Evolutionary conservation across 1,284 basidiomycete species (phyloP).

Genomic region (Malassezia dermatis): DNA sequence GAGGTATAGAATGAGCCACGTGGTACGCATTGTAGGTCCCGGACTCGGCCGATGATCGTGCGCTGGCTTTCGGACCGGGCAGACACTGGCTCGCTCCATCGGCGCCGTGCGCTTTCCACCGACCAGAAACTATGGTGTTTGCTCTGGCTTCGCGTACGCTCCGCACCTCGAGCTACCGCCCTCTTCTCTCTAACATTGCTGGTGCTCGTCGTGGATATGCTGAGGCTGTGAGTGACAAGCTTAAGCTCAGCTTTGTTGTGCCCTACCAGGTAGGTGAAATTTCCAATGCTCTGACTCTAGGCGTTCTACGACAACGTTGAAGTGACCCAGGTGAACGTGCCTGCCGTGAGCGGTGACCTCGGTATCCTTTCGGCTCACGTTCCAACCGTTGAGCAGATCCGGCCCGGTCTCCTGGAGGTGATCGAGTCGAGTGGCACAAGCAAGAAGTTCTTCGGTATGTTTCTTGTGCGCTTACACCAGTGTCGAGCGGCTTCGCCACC

Average conservation of each 20-base stretch:
- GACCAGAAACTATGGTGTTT: slow-evolving; percentile 17
- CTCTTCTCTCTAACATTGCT: slow-evolving; percentile 9
- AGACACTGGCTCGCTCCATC: slow-evolving; percentile 1
- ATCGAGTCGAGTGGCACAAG: slow-evolving; percentile 39
- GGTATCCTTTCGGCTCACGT: slow-evolving; percentile 47
- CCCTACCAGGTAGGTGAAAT: slow-evolving; percentile 24
- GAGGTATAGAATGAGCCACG: slow-evolving; percentile 3
- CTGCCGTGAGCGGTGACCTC: slow-evolving; percentile 41
- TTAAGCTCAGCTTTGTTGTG: slow-evolving; percentile 43
- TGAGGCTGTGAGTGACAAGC: slow-evolving; percentile 46
- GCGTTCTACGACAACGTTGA: slow-evolving; percentile 36
- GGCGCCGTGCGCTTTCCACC: slow-evolving; percentile 2
- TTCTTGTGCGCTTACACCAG: slow-evolving; percentile 51
- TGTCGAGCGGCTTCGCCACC: slow-evolving; percentile 91
- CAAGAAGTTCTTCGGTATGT: slow-evolving; percentile 43
- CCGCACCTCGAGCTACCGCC: slow-evolving; percentile 13
- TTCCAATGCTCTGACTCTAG: slow-evolving; percentile 11
- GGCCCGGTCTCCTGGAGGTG: slow-evolving; percentile 46
- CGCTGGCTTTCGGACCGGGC: slow-evolving; percentile 19
- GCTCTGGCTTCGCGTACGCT: slow-evolving; percentile 18
- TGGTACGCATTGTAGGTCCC: slow-evolving; percentile 5
- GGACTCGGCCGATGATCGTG: slow-evolving; percentile 16
- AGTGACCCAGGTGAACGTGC: slow-evolving; percentile 43
- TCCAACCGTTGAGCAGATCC: slow-evolving; percentile 44
- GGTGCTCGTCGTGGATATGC: slow-evolving; percentile 44